Percentiles rank a stretch among this genome's conserved stretches.
These are phyloP conservation scores for Leccinum incarnatum DNA, from an alignment of 768 basidiomycete species.

Conservation along the genomic window DNA sequence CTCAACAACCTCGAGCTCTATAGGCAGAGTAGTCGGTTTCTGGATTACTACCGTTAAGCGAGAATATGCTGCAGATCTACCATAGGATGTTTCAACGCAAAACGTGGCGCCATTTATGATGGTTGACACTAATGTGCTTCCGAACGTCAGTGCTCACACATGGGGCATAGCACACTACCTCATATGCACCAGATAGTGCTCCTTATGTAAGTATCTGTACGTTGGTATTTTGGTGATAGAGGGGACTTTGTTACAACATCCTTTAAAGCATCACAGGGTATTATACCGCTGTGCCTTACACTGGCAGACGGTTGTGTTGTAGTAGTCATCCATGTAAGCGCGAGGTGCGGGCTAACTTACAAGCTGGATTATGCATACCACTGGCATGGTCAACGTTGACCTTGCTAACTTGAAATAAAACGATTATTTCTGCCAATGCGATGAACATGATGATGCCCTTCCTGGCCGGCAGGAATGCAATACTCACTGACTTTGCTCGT, in stretches of 20 bases:
- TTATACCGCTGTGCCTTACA: not conserved
- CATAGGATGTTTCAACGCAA: conserved; percentile 52
- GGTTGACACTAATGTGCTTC: conserved; percentile 34
- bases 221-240: too few species aligned
- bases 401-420: not conserved
- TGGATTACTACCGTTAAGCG: conserved; percentile 9
- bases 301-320: not conserved
- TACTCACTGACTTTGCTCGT: not conserved
- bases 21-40: conserved; percentile 44
- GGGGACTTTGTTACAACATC: too few species aligned
- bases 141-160: not conserved
- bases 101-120: conserved; percentile 51
- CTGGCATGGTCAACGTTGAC: not conserved
- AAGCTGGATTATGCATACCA: not conserved
- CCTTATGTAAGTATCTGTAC: too few species aligned
- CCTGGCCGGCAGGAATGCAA: not conserved
- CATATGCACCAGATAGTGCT: not conserved
- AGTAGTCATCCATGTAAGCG: not conserved
- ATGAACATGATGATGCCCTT: not conserved
- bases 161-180: not conserved
- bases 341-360: not conserved
- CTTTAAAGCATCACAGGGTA: too few species aligned
- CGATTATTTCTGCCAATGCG: not conserved
- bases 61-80: conserved; percentile 25
- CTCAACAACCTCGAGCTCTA: conserved; percentile 34